These are phyloP conservation scores for Cenchrus purpureus DNA, from an alignment of 176 grass and related monocot species.

Conservation along the genomic window DNA sequence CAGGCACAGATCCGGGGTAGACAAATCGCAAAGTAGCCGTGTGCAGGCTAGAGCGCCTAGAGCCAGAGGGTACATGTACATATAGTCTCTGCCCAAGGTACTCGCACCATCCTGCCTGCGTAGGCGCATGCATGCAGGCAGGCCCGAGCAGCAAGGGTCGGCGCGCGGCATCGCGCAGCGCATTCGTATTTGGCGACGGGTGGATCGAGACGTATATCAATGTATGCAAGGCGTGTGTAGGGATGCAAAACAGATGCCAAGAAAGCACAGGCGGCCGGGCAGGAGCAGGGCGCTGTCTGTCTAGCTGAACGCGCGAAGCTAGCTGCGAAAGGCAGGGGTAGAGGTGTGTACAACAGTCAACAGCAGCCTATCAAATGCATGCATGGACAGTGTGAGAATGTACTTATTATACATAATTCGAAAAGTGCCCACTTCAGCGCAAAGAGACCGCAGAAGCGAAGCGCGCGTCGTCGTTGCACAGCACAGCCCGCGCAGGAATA, in stretches of 20 bases:
- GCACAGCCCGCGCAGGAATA: no score
- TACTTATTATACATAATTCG: no score
- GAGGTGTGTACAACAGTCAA: no score
- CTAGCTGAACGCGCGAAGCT: neutral
- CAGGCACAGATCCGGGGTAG: neutral
- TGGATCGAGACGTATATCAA: neutral
- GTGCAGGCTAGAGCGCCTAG: neutral
- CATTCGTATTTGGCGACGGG: neutral
- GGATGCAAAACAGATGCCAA: neutral
- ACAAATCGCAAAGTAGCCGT: conserved; percentile 43
- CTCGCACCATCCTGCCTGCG: no score
- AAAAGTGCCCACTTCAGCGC: no score
- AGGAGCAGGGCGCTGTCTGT: neutral
- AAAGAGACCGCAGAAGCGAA: no score
- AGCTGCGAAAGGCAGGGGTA: no score
- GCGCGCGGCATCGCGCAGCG: neutral
- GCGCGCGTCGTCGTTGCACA: no score
- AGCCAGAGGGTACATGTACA: no score
- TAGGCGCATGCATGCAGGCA: neutral
- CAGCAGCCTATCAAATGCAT: neutral
- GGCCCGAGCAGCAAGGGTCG: neutral
- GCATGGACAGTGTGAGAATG: no score
- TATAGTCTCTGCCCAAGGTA: no score
- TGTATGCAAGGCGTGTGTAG: neutral
- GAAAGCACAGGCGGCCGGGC: neutral